phyloP scores from a whole-genome alignment of 225 moss, liverwort and hornwort species.

The Pseudoscleropodium purum region DNA sequence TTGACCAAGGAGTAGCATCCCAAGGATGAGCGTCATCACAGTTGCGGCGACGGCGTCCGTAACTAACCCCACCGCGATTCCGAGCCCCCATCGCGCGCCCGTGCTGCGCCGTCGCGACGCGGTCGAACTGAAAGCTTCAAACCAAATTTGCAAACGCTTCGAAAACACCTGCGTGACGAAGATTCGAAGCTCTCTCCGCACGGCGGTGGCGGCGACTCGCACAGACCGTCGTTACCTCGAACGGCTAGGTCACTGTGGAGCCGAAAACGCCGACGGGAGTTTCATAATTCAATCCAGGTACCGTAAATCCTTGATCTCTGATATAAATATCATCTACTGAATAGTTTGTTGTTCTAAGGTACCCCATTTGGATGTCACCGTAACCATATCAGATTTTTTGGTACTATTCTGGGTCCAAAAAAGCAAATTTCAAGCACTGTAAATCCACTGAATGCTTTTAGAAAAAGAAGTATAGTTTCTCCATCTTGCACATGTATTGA shows the following conservation, averaged over 20 bases:
- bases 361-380: neutral
- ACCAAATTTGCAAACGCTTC: neutral
- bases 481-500: neutral
- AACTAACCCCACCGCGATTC: conserved; percentile 23
- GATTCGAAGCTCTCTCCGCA: neutral
- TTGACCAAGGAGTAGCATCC: conserved; percentile 20
- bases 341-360: neutral
- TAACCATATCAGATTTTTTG: neutral
- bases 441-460: neutral
- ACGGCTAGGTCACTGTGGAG: neutral
- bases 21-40: conserved; percentile 22
- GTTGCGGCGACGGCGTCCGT: conserved; percentile 20
- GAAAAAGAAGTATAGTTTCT: neutral
- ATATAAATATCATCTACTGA: neutral
- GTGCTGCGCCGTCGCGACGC: neutral
- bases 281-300: neutral
- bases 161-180: neutral
- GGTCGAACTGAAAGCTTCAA: neutral
- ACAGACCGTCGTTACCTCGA: conserved; percentile 15
- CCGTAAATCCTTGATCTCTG: neutral
- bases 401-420: neutral
- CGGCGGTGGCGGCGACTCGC: neutral
- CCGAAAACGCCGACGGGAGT: neutral
- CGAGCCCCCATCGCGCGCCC: conserved; percentile 50
- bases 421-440: neutral